phyloP scores from a whole-genome alignment of 2,329 filamentous ascomycete genomes.

The Ascochyta viciae-villosae region DNA sequence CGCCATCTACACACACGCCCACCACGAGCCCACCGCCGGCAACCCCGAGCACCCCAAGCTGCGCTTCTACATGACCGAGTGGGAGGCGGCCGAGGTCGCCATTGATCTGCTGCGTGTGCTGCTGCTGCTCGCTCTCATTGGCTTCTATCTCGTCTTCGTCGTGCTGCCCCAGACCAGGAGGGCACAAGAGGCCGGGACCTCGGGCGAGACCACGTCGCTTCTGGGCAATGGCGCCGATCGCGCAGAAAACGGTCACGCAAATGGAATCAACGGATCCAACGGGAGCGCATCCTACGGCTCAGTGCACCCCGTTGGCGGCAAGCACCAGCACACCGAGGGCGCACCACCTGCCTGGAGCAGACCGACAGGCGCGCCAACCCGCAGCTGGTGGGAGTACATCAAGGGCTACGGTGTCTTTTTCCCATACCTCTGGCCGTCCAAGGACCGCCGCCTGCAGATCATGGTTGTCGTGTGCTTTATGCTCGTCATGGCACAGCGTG shows the following conservation, averaged over 20 bases:
- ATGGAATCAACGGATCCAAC: conserved; percentile 55
- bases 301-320: conserved; percentile 51
- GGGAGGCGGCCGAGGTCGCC: conserved; percentile 70
- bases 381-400: conserved; percentile 96
- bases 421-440: conserved; percentile 94
- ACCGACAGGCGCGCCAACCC: conserved; percentile 82
- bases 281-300: conserved; percentile 63
- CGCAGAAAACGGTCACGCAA: conserved; percentile 46
- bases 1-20: conserved; percentile 70
- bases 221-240: conserved; percentile 56
- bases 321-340: conserved; percentile 60
- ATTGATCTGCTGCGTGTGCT: conserved; percentile 74
- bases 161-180: conserved; percentile 38
- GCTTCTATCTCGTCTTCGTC: conserved; percentile 66
- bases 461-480: conserved; percentile 83
- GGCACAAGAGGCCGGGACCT: conserved; percentile 30
- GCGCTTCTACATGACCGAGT: conserved; percentile 57
- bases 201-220: conserved; percentile 69
- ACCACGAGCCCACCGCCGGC: conserved; percentile 66
- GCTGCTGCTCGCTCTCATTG: conserved; percentile 65
- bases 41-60: conserved; percentile 22
- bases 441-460: conserved; percentile 75
- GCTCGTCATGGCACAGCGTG: conserved; percentile 79
- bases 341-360: conserved; percentile 84
- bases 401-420: conserved; percentile 93